phyloP scores from a whole-genome alignment of 306 rosid species.

The Citrullus amarus region DNA sequence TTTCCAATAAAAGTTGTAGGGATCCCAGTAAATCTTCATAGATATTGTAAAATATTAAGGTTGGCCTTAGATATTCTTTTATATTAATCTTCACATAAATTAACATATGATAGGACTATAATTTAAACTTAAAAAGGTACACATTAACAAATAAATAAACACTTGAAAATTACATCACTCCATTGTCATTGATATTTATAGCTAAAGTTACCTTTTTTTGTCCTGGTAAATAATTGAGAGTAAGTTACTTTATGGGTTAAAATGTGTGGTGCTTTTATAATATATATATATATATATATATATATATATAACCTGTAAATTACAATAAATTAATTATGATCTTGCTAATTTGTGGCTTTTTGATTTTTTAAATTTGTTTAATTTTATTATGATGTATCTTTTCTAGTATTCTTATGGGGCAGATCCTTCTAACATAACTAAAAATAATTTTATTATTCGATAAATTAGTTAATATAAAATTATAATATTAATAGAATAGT shows the following conservation, averaged over 20 bases:
- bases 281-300: too few relatives aligned
- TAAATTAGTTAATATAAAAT: too few relatives aligned
- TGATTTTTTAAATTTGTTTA: too few relatives aligned
- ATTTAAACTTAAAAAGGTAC: neutral
- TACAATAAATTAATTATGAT: too few relatives aligned
- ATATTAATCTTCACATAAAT: neutral
- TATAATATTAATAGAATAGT: too few relatives aligned
- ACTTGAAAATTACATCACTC: neutral
- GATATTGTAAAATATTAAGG: conserved; percentile 2
- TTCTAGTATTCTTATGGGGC: too few relatives aligned
- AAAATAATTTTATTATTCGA: too few relatives aligned
- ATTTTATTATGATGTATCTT: too few relatives aligned
- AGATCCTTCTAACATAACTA: too few relatives aligned
- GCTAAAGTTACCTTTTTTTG: neutral
- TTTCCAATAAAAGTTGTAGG: conserved; percentile 5
- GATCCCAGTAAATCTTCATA: conserved; percentile 8
- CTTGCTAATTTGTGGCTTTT: too few relatives aligned
- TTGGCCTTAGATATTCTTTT: neutral
- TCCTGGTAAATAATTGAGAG: neutral
- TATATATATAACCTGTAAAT: too few relatives aligned
- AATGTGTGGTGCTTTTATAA: neutral
- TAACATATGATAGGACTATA: conserved; percentile 3
- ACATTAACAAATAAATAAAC: neutral
- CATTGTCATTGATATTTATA: neutral
- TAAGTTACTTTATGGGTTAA: neutral